Evolutionary conservation across 257 asterid genomes (phyloP), one percentile per base, ranked within the genome.

Genomic region (Haberlea rhodopensis): DNA sequence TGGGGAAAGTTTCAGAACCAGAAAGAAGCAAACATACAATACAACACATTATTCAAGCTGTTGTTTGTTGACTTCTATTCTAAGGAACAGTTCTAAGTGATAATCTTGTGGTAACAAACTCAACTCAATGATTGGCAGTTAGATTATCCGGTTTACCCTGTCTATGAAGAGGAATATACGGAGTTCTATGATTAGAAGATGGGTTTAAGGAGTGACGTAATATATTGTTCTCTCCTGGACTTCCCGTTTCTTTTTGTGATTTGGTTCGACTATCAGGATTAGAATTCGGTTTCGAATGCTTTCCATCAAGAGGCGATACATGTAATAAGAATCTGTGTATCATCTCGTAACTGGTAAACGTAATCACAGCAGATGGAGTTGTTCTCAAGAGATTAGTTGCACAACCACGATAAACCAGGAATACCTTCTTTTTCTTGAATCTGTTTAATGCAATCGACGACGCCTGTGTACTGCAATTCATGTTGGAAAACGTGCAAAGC

Each of bases 341-440:
- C 95, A 85, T 87, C 76, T 94, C 99, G 18, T 80, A 94, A 62
- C 95, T 83, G 63, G 96, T 90, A 61, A 94, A 94, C 28, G 99
- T 94, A 62, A 94, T 90, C 26, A 87, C 87, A 48, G 97, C 95
- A 56, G 97, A 86, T 23, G 99, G 99, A 28, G 95, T 94, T 32
- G 99, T 94, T 68, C 99, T 71, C 62, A 94, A 46, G 71, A 94
- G 95, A 83, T 94, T 94, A 37, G 97, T 90, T 43, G 84, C 99
- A 73, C 99, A 94, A 20, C 99, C 99, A 0, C 99, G 94, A 60
- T 94, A 94, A 68, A 94, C 97, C 99, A 0, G 77, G 71, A 13
- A 80, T 64, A 20, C 99, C 95, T 63, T 94, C 99, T n/a, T 65
- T 80, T 84, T 64, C 29, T 55, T 57, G 80, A 73, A 90, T 81